phyloP scores from a whole-genome alignment of 768 basidiomycete species.

The Lactarius pseudohatsudake region DNA sequence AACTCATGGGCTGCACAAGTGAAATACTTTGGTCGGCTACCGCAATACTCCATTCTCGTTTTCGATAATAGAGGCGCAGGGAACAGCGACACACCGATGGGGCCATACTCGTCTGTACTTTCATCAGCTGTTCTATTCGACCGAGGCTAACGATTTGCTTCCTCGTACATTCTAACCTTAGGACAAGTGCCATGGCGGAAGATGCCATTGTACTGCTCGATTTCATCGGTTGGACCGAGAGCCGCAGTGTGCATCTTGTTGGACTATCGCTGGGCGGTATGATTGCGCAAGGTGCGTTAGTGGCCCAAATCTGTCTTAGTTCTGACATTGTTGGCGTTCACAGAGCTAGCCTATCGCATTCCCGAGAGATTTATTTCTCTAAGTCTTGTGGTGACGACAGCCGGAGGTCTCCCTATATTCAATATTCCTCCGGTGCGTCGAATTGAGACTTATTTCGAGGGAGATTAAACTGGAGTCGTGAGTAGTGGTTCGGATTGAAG shows the following conservation, averaged over 20 bases:
- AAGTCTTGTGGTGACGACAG: constrained; percentile 65
- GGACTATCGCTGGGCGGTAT: constrained; percentile 81
- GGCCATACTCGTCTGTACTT: constrained; percentile 68
- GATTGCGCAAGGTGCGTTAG: constrained; percentile 67
- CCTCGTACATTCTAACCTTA: constrained; percentile 33
- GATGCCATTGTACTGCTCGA: constrained; percentile 68
- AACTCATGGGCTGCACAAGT: constrained; percentile 71
- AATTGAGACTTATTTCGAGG: not conserved
- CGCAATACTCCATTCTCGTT: constrained; percentile 61
- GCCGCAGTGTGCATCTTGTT: constrained; percentile 65
- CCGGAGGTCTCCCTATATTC: constrained; percentile 55
- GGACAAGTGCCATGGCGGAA: constrained; percentile 76
- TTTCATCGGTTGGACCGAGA: constrained; percentile 66
- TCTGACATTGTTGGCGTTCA: not conserved
- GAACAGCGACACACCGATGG: constrained; percentile 65
- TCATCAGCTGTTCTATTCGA: constrained; percentile 11
- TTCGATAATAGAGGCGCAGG: constrained; percentile 89
- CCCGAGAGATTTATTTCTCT: constrained; percentile 68
- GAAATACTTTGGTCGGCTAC: constrained; percentile 52
- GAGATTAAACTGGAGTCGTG: not conserved
- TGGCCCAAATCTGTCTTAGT: not conserved
- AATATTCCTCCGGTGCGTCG: constrained; percentile 64
- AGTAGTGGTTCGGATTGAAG: constrained; percentile 30
- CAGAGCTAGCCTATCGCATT: constrained; percentile 68
- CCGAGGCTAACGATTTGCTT: not conserved